Percentiles rank a stretch among this genome's conserved stretches.
Evolutionary conservation across 2,329 filamentous ascomycete species (phyloP).

Genomic region (Malbranchea zuffiana): DNA sequence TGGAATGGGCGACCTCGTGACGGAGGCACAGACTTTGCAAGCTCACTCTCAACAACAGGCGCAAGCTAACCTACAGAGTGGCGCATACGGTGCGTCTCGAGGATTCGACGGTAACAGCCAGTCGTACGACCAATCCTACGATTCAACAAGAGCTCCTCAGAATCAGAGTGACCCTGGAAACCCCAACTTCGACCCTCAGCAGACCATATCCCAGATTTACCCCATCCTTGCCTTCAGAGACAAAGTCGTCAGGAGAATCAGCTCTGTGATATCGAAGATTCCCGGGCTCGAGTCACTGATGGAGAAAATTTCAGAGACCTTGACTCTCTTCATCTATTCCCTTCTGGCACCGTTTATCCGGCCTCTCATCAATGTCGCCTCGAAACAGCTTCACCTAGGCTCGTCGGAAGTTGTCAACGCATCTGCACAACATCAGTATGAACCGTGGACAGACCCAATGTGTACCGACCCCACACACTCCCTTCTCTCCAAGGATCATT

Average conservation of each 20-base stretch:
- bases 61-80: constrained; percentile 41
- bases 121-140: constrained; percentile 5
- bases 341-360: constrained; percentile 84
- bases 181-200: constrained; percentile 66
- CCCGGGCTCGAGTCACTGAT: constrained; percentile 82
- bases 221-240: constrained; percentile 90
- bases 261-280: constrained; percentile 75
- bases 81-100: constrained; percentile 18
- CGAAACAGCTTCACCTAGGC: constrained; percentile 72
- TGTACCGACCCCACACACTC: constrained; percentile 74
- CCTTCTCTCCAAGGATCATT: constrained; percentile 75
- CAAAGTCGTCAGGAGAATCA: constrained; percentile 81
- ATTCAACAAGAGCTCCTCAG: constrained; percentile 3
- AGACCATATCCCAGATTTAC: constrained; percentile 73
- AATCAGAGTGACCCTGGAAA: constrained; percentile 56
- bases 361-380: constrained; percentile 80
- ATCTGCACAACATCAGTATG: constrained; percentile 62
- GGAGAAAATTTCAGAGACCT: constrained; percentile 83
- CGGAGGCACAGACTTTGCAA: constrained; percentile 55
- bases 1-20: constrained; percentile 54
- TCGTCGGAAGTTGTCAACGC: constrained; percentile 60
- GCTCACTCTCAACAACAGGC: constrained; percentile 53
- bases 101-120: constrained; percentile 14
- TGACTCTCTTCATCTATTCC: constrained; percentile 84
- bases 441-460: constrained; percentile 65